Conservation (phyloP, 441 rosid species). For the Adansonia madagascariensis region DNA sequence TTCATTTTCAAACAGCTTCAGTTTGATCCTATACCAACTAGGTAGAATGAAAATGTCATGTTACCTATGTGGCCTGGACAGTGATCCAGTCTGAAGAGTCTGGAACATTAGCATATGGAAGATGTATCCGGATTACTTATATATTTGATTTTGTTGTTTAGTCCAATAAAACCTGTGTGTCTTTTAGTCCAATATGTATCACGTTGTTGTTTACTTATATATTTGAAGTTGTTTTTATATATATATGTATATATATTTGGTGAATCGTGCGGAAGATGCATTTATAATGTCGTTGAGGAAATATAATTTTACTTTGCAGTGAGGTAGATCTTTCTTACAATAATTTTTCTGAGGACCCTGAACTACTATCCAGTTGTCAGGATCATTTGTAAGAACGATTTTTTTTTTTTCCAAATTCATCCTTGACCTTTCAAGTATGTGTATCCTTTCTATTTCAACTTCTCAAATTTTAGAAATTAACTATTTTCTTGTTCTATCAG, state of each 20-base stretch:
- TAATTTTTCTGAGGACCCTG: conserved; percentile 33
- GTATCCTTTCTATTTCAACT: not conserved
- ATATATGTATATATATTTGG: not conserved
- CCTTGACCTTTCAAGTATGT: not conserved
- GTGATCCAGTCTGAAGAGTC: not conserved
- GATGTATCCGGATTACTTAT: not conserved
- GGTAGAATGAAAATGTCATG: not conserved
- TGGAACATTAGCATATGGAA: not conserved
- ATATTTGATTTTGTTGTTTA: not conserved
- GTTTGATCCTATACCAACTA: not conserved
- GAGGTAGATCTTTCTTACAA: conserved; percentile 45
- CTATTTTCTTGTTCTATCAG: conserved; percentile 27
- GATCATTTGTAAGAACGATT: conserved; percentile 34
- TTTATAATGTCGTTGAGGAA: not conserved
- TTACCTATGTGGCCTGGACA: not conserved
- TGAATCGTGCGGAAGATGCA: not conserved
- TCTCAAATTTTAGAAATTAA: not conserved
- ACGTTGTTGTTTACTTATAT: too few species aligned
- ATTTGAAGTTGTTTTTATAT: too few species aligned
- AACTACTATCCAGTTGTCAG: conserved; percentile 31
- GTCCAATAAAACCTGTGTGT: not conserved
- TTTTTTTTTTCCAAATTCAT: not conserved
- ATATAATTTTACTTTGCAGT: conserved; percentile 27
- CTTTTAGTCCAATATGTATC: too few species aligned
- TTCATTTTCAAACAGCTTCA: not conserved